Base-by-base conservation (phyloP, 768 basidiomycete genomes). In the Leccinum variicolor region DNA sequence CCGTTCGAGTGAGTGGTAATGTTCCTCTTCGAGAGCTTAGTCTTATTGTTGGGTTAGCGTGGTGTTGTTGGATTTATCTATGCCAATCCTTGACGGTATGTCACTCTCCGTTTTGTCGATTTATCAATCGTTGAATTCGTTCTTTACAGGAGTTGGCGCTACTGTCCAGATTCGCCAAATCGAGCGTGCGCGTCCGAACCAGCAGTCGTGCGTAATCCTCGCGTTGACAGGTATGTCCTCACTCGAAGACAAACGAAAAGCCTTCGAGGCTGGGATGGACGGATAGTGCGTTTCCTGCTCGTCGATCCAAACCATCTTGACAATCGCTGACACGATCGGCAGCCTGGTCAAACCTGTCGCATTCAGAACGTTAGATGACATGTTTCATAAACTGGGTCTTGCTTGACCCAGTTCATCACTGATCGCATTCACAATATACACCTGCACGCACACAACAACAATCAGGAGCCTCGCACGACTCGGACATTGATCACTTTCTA, bases 291-390 rank as follows among this genome's bases (percentile, higher is more conserved):
- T 69, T 51, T 85, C n/a, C 8, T 47, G 6, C 10, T 3, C 10
- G 8, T 28, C 6, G n/a, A 54, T 6, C 6, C 4, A 4, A 25
- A 5, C 9, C 15, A 4, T 23, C 36, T 41, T 10, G 56, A 46
- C 17, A 10, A 26, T 53, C 39, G 17, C 23, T 58, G 21, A 63
- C 45, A 25, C 41, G 25, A 31, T 15, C 46, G 60, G 0, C 60
- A 95, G 94, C 66, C 81, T 96, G 19, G 92, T 97, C 56, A 98
- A 98, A 72, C 95, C 95, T 11, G 93, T 98, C 19, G 90, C 91
- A n/a, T 90, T 98, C 76, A 92, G 89, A 67, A 93, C 87, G 15
- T 74, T 98, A 19, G 89, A 94, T 55, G 84, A 86, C 62, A 90
- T 90, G 84, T 91, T 93, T 68, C 80, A 80, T 55, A 87, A 83